Percentiles rank a stretch among this genome's conserved stretches.
These are phyloP conservation scores for Alternaria sp. DNA, from an alignment of 2,329 filamentous ascomycete genomes.

Conservation along the genomic window DNA sequence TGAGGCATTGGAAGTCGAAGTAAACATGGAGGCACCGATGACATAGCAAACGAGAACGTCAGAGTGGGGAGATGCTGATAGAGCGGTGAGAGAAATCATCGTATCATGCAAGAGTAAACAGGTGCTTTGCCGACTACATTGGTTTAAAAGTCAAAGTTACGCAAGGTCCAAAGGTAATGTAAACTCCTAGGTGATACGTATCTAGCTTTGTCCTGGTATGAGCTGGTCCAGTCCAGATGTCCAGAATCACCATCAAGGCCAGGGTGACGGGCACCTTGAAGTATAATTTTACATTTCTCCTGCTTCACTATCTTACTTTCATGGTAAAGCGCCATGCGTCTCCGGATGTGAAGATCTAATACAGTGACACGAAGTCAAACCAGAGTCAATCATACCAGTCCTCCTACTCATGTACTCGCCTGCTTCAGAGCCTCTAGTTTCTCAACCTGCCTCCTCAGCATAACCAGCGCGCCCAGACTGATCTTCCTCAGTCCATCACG, in stretches of 20 bases:
- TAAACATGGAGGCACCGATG: too few species aligned
- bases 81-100: too few species aligned
- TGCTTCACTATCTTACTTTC: background rate
- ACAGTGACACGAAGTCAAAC: background rate
- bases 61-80: too few species aligned
- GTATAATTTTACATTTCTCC: background rate
- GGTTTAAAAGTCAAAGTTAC: background rate
- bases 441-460: conserved; percentile 50
- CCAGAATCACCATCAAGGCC: background rate
- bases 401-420: background rate
- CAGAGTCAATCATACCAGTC: background rate
- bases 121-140: background rate
- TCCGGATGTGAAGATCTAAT: background rate
- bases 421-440: conserved; percentile 41
- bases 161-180: too few species aligned
- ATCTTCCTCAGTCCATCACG: conserved; percentile 55
- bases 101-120: too few species aligned
- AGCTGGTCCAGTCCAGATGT: background rate
- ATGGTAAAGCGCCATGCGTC: background rate
- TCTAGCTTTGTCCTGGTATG: background rate
- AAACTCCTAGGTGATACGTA: too few species aligned
- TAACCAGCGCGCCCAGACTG: conserved; percentile 56
- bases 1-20: too few species aligned
- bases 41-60: too few species aligned
- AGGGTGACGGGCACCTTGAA: background rate